Conservation (phyloP, 2,329 filamentous ascomycete species). For the Arthrinium phaeospermum region DNA sequence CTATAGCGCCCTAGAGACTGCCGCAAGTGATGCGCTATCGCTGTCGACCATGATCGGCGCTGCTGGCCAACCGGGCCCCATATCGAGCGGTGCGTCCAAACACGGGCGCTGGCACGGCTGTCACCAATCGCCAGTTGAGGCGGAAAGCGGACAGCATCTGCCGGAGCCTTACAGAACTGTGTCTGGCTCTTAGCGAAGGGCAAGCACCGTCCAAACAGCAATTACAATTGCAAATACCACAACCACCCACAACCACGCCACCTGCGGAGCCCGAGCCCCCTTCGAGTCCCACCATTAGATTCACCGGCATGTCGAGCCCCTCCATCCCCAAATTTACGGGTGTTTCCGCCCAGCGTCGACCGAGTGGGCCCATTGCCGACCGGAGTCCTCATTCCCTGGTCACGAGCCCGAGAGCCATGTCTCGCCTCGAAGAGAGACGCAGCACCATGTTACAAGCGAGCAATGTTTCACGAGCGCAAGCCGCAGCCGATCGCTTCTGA, state of each 20-base stretch:
- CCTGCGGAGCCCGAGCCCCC: slow-evolving; percentile 34
- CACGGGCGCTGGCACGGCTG: slow-evolving; percentile 55
- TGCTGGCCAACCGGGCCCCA: slow-evolving; percentile 70
- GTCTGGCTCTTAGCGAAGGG: slow-evolving; percentile 78
- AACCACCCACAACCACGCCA: slow-evolving; percentile 28
- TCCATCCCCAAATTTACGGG: slow-evolving; percentile 49
- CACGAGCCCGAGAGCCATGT: slow-evolving; percentile 54
- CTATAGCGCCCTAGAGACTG: slow-evolving; percentile 79
- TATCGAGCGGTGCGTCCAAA: slow-evolving; percentile 70
- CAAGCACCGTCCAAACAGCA: slow-evolving; percentile 43
- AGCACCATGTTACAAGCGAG: slow-evolving; percentile 52
- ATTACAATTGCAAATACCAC: slow-evolving; percentile 30
- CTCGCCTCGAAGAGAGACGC: slow-evolving; percentile 60
- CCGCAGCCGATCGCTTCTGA: slow-evolving; percentile 61
- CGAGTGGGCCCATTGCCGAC: slow-evolving; percentile 44
- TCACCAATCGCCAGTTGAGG: slow-evolving; percentile 83
- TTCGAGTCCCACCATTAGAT: slow-evolving; percentile 18
- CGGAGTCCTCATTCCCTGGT: slow-evolving; percentile 42
- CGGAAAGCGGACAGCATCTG: slow-evolving; percentile 94
- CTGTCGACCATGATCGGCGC: slow-evolving; percentile 80
- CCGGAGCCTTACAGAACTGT: slow-evolving; percentile 89
- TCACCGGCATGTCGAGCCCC: slow-evolving; percentile 42
- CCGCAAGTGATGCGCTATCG: slow-evolving; percentile 80
- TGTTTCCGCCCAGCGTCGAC: slow-evolving; percentile 46
- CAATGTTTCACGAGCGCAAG: slow-evolving; percentile 49